Base-by-base conservation (phyloP, 441 rosid genomes). In the Erysimum cheiri region DNA sequence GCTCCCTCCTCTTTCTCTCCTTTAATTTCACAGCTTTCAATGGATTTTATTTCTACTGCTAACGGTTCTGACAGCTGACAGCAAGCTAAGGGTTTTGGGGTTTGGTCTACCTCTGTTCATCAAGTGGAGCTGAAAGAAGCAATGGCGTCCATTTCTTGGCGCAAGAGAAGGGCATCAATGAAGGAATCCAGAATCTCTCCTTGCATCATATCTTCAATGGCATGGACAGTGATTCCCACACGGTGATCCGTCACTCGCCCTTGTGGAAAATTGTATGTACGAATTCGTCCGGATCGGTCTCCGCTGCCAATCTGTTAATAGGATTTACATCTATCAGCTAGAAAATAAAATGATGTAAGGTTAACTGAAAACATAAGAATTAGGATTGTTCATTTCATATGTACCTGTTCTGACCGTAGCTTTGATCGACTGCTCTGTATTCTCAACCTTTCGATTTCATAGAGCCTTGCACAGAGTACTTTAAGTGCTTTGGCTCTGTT, bases 191-290 rank as follows among this genome's bases (percentile, higher is more conserved):
- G 83, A 69, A 79, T 79, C 82, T 90, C 98, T 60, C 99, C 99
- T 58, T 85, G 88, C 85, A 90, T 79, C 79, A 90, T 79, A 39
- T 90, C 95, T 67, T 84, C 78, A 67, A 92, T 79, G 13, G 91
- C 86, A 63, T 95, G 92, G 78, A 85, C 85, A 39, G 93, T 92
- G 79, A 95, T 83, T 78, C 96, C 89, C 47, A 89, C 87, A 14
- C 98, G 93, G 65, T 95, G 98, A 79, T 92, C 97, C 0, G 97
- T 90, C 4, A 90, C 96, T 11, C 93, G 87, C 62, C 98, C 98
- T 78, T 92, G 98, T 62, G 99, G 96, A 67, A 95, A 90, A 69
- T 94, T 92, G 86, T 92, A 92, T 49, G 98, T 95, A 35, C 96
- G 87, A 50, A 95, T 92, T 1, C 98, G 85, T 78, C 90, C 99